phyloP scores from a whole-genome alignment of 2,329 filamentous ascomycete genomes.

The Botrytis cinerea region DNA sequence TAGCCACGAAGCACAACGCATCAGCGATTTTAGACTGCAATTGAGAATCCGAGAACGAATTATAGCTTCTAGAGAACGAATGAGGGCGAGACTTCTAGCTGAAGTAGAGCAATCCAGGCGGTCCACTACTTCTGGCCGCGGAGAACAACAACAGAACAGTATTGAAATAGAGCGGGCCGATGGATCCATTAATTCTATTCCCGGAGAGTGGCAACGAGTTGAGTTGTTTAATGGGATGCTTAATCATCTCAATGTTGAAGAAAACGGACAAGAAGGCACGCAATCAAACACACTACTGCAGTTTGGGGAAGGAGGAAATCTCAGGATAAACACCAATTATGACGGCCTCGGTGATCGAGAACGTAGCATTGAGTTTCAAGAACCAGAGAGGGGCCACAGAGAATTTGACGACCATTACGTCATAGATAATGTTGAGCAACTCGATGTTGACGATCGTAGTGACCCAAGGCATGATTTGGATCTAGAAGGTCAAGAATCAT shows the following conservation, averaged over 20 bases:
- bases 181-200: not conserved
- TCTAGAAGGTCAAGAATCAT: slow-evolving; percentile 63
- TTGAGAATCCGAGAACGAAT: not conserved
- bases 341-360: slow-evolving; percentile 18
- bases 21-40: not conserved
- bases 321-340: not conserved
- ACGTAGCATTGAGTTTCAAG: not conserved
- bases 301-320: not conserved
- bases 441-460: slow-evolving; percentile 69
- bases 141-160: not conserved
- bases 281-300: not conserved
- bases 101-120: not conserved
- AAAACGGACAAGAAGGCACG: not conserved
- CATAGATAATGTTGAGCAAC: slow-evolving; percentile 30
- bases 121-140: not conserved
- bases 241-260: not conserved
- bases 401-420: not conserved
- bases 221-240: not conserved
- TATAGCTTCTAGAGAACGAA: not conserved
- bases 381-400: not conserved
- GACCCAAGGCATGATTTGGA: slow-evolving; percentile 84
- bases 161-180: not conserved
- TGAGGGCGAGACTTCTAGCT: not conserved
- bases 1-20: not conserved
- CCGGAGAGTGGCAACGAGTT: not conserved